A percentile compares a stretch with the other conserved stretches of the same genome.
These are phyloP conservation scores for Claviceps capensis DNA, from an alignment of 2,329 filamentous ascomycete genomes.

Conservation along the genomic window DNA sequence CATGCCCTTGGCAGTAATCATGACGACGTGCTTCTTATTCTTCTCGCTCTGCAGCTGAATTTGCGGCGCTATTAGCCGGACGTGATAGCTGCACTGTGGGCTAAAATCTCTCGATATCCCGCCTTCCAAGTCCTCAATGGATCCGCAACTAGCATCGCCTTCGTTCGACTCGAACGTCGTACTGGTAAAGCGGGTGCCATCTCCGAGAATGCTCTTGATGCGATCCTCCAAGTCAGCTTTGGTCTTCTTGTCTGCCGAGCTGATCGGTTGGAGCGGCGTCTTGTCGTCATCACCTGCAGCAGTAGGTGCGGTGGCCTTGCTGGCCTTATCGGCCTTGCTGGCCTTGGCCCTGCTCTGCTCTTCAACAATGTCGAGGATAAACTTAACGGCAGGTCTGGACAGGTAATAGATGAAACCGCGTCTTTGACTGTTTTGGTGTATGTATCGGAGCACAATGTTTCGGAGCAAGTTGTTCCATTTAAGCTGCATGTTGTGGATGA, in stretches of 20 bases:
- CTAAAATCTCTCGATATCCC: slow-evolving; percentile 81
- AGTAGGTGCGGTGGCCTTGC: slow-evolving; percentile 6
- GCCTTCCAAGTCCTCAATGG: slow-evolving; percentile 50
- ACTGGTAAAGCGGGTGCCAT: slow-evolving; percentile 65
- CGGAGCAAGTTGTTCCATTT: slow-evolving; percentile 97
- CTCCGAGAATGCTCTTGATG: slow-evolving; percentile 72
- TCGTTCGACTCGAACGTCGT: slow-evolving; percentile 18
- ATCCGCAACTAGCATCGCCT: slow-evolving; percentile 20
- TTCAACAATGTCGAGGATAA: slow-evolving; percentile 93
- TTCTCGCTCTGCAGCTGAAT: slow-evolving; percentile 98
- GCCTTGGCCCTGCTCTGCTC: slow-evolving; percentile 68
- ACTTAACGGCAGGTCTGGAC: slow-evolving; percentile 89
- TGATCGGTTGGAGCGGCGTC: slow-evolving; percentile 23
- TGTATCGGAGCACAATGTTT: slow-evolving; percentile 94
- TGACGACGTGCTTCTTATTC: slow-evolving; percentile 88
- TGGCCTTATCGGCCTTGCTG: slow-evolving; percentile 14
- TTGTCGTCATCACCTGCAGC: slow-evolving; percentile 16
- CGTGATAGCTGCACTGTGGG: slow-evolving; percentile 85
- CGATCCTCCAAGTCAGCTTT: slow-evolving; percentile 62
- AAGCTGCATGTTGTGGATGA: slow-evolving; percentile 91
- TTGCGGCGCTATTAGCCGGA: slow-evolving; percentile 89
- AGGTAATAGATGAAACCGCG: slow-evolving; percentile 97
- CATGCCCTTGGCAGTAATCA: slow-evolving; percentile 97
- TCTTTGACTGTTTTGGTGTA: slow-evolving; percentile 91
- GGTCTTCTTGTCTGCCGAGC: slow-evolving; percentile 40